Base-by-base conservation (phyloP, 495 filamentous ascomycete genomes). In the Pyrenula massariospora region DNA sequence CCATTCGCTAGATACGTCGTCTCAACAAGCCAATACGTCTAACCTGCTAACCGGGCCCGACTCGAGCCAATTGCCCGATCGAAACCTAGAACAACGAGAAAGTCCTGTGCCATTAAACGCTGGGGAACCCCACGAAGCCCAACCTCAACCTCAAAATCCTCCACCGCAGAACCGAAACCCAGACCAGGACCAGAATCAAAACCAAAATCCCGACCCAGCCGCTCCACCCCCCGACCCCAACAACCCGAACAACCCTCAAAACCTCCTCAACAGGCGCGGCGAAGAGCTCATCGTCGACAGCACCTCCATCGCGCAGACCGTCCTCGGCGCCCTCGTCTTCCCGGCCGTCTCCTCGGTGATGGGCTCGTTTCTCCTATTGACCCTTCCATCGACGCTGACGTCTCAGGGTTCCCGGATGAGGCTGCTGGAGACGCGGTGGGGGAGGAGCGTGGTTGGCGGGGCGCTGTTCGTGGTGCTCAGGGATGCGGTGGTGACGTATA, bases 401-500 rank as follows among this genome's bases (percentile, higher is more conserved):
- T 73, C 74, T 0, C 69, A 73, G 1, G 74, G 72, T 2, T 8
- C 58, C 10, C 47, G 48, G n/a, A 48, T 72, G 20, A 69, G 88
- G 1, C 71, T 92, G 21, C 70, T 95, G 24, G 87, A 91, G 63
- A 73, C 78, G 49, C 75, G 78, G 22, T 93, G 89, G 85, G 89
- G 88, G 8, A 77, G 89, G 53, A 93, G 85, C 60, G 73, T 93
- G 1, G 76, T 87, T 3, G 89, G 89, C 12, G 89, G 89, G 0
- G 92, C 87, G 66, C 72, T 88, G 50, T 91, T 88, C 60, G 83
- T 91, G 50, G 79, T 91, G 21, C 64, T 91, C 5, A 87, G 85
- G 61, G 89, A 95, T 66, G 84, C 81, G 2, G 70, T 91, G 54
- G 71, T 83, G 59, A 73, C 93, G 5, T 93, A 89, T 65, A 81